Base-by-base conservation (phyloP, 2,329 filamentous ascomycete genomes). In the Sporothrix brasiliensis region DNA sequence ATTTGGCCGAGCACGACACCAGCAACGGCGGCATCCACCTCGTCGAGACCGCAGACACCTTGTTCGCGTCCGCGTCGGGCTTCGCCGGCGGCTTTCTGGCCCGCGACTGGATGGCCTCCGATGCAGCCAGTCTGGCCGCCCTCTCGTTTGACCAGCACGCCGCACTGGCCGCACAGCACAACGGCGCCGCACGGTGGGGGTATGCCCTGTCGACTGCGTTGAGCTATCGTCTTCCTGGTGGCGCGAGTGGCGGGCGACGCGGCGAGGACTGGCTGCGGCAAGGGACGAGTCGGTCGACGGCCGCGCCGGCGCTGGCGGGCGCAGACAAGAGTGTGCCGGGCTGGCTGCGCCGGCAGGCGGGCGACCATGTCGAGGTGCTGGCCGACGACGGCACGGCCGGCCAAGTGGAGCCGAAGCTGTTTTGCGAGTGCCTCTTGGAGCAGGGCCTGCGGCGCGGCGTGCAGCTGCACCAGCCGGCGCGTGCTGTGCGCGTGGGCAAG, bases 61-160 rank as follows among this genome's bases (percentile, higher is more conserved):
- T 94, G 44, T 92, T 94, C 78, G 85, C 87, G 13, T 92, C 89
- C 41, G 91, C 92, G 0, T 93, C 90, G 2, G 91, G 92, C 0
- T 89, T 87, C 74, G 90, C 91, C 0, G 92, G 85, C 21, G 91
- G 92, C 0, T 94, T 94, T 76, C 77, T 94, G 10, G 91, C 91
- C 0, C 83, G 83, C 47, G 89, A 94, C 77, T 94, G 91, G 91
- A 92, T 91, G 75, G 82, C 83, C 0, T 81, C 86, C 0, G 81
- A 84, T 1, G 80, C 87, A 6, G 69, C 71, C 30, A 80, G 83
- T 0, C 82, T 94, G 0, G 91, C 88, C 9, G 84, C 83, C 0
- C 82, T 94, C 14, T 92, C 89, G 53, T 94, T 91, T 76, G 83
- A 84, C 4, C 83, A 93, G 68, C 92, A 94, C 78, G 82, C 83